Percentiles rank a stretch among this genome's conserved stretches.
Evolutionary conservation across 306 rosid genomes (phyloP).

Genomic region (Sesbania bispinosa): DNA sequence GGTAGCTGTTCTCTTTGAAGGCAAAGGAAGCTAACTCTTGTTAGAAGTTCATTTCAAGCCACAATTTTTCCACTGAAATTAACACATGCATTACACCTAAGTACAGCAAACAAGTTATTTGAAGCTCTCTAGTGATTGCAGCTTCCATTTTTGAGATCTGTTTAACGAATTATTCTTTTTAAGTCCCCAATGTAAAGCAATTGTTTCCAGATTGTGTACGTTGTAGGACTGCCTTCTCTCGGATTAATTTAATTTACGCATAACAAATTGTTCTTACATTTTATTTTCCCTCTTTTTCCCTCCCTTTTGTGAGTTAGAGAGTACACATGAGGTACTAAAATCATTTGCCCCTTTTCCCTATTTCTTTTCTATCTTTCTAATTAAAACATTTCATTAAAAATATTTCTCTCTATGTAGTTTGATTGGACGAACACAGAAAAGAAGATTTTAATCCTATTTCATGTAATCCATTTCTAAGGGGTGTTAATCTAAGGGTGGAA

Average conservation of each 20-base stretch:
- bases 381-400: no score
- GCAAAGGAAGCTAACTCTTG: constrained; percentile 4
- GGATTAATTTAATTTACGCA: not conserved
- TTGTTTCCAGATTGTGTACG: constrained; percentile 2
- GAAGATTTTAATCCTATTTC: no score
- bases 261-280: not conserved
- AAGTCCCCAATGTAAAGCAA: not conserved
- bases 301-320: no score
- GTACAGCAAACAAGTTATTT: not conserved
- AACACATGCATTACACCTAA: not conserved
- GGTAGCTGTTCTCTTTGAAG: constrained; percentile 14
- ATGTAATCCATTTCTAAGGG: no score
- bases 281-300: not conserved
- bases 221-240: not conserved
- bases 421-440: no score
- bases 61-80: not conserved
- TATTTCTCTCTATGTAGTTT: no score
- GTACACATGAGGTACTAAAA: no score
- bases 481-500: no score
- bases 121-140: not conserved
- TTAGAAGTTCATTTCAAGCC: not conserved
- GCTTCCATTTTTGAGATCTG: not conserved
- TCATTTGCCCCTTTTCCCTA: no score
- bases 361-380: no score
- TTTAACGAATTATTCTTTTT: not conserved